Evolutionary conservation across 495 filamentous ascomycete genomes (phyloP).

Genomic region (Letharia lupina): DNA sequence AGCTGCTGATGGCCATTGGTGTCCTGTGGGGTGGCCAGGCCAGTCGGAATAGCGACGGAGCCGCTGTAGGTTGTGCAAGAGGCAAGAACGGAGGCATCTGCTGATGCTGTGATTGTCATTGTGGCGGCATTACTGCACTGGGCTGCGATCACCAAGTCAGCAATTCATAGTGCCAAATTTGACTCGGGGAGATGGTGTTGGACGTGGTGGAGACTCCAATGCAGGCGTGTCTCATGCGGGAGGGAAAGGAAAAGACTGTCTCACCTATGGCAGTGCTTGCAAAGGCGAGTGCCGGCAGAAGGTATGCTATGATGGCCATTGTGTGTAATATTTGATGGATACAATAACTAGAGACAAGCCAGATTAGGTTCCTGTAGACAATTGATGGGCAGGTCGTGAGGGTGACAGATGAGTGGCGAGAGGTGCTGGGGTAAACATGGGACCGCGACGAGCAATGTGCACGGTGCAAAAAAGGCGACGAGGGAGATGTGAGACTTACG

Average conservation of each 20-base stretch:
- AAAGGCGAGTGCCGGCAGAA: slow-evolving; percentile 66
- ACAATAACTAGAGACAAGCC: slow-evolving; percentile 15
- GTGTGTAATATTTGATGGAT: slow-evolving; percentile 34
- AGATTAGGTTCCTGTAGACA: slow-evolving; percentile 9
- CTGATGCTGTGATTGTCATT: slow-evolving; percentile 23
- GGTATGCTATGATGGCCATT: slow-evolving; percentile 70
- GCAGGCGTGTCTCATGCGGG: not conserved
- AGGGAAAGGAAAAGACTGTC: slow-evolving; percentile 24
- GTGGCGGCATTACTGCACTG: slow-evolving; percentile 37
- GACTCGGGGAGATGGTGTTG: not conserved
- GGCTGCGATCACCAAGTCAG: slow-evolving; percentile 24
- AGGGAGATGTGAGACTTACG: slow-evolving; percentile 9
- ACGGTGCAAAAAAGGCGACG: not conserved
- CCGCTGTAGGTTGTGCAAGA: slow-evolving; percentile 63
- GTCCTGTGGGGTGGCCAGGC: slow-evolving; percentile 43
- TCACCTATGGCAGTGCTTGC: slow-evolving; percentile 58
- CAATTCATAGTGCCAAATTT: not conserved
- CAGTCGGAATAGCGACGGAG: slow-evolving; percentile 54
- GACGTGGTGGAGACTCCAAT: not conserved
- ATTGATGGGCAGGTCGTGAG: not conserved
- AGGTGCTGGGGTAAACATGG: slow-evolving; percentile 11
- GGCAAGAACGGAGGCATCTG: slow-evolving; percentile 59
- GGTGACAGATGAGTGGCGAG: slow-evolving; percentile 17
- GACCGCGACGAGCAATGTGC: not conserved
- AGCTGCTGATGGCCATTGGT: slow-evolving; percentile 37